Evolutionary conservation across 495 filamentous ascomycete genomes (phyloP), one percentile per base, ranked within the genome.

Genomic region (Glonium stellatum): DNA sequence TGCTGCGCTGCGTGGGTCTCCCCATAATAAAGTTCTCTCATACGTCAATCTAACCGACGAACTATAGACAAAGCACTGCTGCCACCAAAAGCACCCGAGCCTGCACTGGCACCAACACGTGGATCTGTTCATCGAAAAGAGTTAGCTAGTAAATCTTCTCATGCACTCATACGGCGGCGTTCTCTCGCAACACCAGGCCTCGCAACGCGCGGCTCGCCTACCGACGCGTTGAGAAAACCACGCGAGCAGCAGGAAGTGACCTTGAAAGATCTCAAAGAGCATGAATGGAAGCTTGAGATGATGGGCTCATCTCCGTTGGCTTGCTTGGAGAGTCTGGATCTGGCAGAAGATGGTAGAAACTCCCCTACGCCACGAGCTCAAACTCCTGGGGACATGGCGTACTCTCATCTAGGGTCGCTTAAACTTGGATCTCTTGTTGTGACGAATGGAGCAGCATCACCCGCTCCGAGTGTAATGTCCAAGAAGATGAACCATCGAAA

Each of bases 361-460:
- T 60, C 60, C 8, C 54, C 65, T 18, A 50, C 52, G 23, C 47
- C 56, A n/a, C 61, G 71, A 23, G 63, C 66, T 1, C 50, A 60
- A 47, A 75, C 72, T 6, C 72, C 72, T 11, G 58, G 64, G 11
- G 71, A 75, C 11, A 62, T 68, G 55, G 65, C 64, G n/a, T 70
- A 68, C 59, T 57, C 66, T 15, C 69, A 67, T 15, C 59, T 69
- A 25, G 71, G 72, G 5, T 55, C 41, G n/a, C 61, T 71, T 53
- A 55, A 66, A 44, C 68, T 69, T 27, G 73, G 73, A n/a, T 71
- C 71, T 1, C 63, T 75, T 3, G 55, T 63, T 15, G 64, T 75
- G 12, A 74, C 71, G 18, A 75, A 75, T 53, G 73, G 73, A 10
- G 66, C 68, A 9, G 62, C 72, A 10, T 73, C 73, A 5, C 73